Base-by-base conservation (phyloP, 2,329 filamentous ascomycete species). In the Nakataea oryzae region DNA sequence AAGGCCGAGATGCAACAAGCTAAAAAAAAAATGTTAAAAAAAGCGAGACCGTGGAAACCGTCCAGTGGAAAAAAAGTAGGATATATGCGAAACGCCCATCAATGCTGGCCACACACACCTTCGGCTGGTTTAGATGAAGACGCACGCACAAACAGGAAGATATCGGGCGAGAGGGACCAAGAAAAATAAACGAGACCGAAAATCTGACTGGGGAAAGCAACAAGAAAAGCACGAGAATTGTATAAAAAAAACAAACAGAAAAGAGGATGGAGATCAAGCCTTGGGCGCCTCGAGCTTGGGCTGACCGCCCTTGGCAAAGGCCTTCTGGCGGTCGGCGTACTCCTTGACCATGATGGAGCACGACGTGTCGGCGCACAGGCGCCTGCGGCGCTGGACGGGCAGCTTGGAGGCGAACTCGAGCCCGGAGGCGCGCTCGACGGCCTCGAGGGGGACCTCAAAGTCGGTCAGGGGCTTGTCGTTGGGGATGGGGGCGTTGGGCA, bases 371-470 rank as follows among this genome's bases (percentile, higher is more conserved):
- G 90, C 81, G 74, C 95, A 99, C 61, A 99, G 79, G 64, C 88
- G 83, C 77, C 86, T 92, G 70, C 90, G 82, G 68, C 93, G 83
- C 70, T 86, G 79, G 2, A 81, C 73, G 7, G 92, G 89, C 71
- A 99, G 76, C 77, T 93, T 89, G 26, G 82, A 81, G 30, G 91
- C 91, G 75, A 99, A 99, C 73, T 97, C 92, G 69, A 99, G 78
- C 5, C 95, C 95, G 67, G 89, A 93, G 2, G 95, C 93, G 66
- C 92, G 83, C 83, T 99, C 95, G 47, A 99, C 86, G 12, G 88
- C 89, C 80, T 97, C 93, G 50, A 99, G 73, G 0, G 95, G 93
- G 29, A 97, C 95, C 79, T 97, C 93, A 70, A 99, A 99, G 72
- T 97, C 92, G 60, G 84, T 81, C 68, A 99, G 79, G 59, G 90